These are phyloP conservation scores for Apiotrichum laibachii DNA, from an alignment of 1,284 basidiomycete genomes.

Conservation along the genomic window DNA sequence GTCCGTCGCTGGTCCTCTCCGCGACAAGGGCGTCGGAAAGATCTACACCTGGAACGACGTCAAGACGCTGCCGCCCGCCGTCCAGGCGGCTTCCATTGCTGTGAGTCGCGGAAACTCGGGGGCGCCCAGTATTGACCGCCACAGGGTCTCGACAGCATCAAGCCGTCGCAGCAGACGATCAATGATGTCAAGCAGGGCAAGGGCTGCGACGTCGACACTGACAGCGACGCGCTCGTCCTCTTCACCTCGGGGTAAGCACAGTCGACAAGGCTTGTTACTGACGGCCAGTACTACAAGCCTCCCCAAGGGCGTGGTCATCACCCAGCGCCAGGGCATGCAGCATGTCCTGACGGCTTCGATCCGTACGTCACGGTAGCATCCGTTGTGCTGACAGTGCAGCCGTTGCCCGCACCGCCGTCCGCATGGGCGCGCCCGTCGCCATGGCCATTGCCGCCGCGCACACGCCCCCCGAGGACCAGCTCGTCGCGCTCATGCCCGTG, in stretches of 20 bases:
- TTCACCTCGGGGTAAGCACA: slow-evolving; percentile 32
- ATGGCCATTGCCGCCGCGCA: slow-evolving; percentile 19
- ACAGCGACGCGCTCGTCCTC: slow-evolving; percentile 44
- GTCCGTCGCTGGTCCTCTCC: slow-evolving; percentile 7
- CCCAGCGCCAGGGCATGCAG: slow-evolving; percentile 16
- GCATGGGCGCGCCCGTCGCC: slow-evolving; percentile 28
- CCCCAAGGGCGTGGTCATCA: slow-evolving; percentile 22
- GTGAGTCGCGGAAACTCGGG: too few relatives aligned
- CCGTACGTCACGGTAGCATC: slow-evolving; percentile 1
- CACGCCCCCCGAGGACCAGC: slow-evolving; percentile 5
- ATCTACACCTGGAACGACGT: slow-evolving; percentile 15
- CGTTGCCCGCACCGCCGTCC: slow-evolving; percentile 32
- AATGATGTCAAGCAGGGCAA: slow-evolving; percentile 15
- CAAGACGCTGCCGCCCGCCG: background rate
- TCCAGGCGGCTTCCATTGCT: background rate
- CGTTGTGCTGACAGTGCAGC: background rate
- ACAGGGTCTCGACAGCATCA: slow-evolving; percentile 5
- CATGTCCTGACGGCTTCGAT: slow-evolving; percentile 12
- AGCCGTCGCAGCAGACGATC: background rate
- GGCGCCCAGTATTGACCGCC: background rate
- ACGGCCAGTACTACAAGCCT: slow-evolving; percentile 14
- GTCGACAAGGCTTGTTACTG: background rate
- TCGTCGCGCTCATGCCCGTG: slow-evolving; percentile 31
- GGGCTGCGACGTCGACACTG: slow-evolving; percentile 19
- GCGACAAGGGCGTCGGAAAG: slow-evolving; percentile 1